Conservation (phyloP, 1,139 yeast genomes). For the Candida freyschussii region DNA sequence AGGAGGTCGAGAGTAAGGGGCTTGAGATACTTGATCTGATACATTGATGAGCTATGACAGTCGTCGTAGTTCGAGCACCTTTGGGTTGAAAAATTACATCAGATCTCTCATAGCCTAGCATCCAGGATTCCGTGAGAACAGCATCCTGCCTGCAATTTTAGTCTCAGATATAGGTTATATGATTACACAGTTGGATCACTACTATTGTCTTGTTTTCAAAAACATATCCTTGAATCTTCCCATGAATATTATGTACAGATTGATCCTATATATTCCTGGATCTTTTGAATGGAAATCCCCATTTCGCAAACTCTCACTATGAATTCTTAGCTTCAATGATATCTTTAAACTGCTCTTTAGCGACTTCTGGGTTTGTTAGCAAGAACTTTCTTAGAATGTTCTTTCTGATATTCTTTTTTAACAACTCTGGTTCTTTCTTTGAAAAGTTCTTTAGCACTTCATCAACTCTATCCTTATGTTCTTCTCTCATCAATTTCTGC, state of each 20-base stretch:
- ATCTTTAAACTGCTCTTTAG: conserved; percentile 19
- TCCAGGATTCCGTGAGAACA: no score
- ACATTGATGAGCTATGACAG: conserved; percentile 15
- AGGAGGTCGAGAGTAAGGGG: conserved; percentile 20
- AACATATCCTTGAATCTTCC: background rate
- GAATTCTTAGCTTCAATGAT: conserved; percentile 15
- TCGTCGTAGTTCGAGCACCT: background rate
- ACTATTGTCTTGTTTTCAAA: background rate
- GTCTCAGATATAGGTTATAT: no score
- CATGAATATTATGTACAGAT: background rate
- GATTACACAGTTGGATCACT: background rate
- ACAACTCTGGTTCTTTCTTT: conserved; percentile 27
- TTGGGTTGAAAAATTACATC: no score
- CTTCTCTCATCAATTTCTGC: conserved; percentile 32
- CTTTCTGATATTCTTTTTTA: conserved; percentile 45
- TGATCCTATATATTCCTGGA: no score
- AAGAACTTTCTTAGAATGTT: conserved; percentile 50
- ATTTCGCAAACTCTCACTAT: background rate
- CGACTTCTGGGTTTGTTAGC: conserved; percentile 17
- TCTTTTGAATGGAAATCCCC: background rate
- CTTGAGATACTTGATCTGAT: conserved; percentile 25
- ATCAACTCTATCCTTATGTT: conserved; percentile 28
- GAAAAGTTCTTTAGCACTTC: conserved; percentile 27
- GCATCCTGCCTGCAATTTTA: no score
- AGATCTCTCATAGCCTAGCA: no score